Evolutionary conservation across 2,329 filamentous ascomycete species (phyloP), one percentile per base, ranked within the genome.

Genomic region (Aspergillus persii): DNA sequence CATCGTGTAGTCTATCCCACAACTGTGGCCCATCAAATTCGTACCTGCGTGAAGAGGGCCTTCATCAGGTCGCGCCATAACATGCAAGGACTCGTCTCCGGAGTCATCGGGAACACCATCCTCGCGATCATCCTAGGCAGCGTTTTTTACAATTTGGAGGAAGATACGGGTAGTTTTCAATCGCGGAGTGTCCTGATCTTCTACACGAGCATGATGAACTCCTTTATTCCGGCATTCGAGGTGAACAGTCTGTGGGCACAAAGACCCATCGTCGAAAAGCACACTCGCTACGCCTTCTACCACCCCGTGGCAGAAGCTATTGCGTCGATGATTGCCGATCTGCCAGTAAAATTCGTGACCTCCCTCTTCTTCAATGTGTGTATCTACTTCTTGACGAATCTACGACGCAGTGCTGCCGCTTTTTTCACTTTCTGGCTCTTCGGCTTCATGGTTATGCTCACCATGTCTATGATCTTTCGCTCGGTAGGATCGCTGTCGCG

Each of bases 391-490:
- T 87, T 96, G 85, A 88, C 89, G 1, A 90, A 92, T 62, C 78
- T 96, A 33, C 84, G 89, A 56, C 82, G 90, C 58, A 86, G 88
- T 63, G 80, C 89, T 0, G 88, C 87, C 81, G 89, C 91, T 79
- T 95, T 90, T 82, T 75, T 91, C 56, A 93, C 77, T 71, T 83
- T 61, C 86, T 86, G 1, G 89, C 89, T 1, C 63, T 96, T 68
- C 15, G 27, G 27, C 18, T 51, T 31, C 30, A 18, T 51, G 30
- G 50, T 11, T 29, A 18, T 51, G 50, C n/a, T 51, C 5, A 80
- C 84, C 65, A 92, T 92, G 89, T 91, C 88, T 55, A 91, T 91
- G 85, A 83, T 92, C 64, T 94, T 94, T 84, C 85, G 90, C 39
- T 88, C 86, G 6, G 89, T 94, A 63, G 90, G 83, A 26, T 88